A percentile compares a stretch with the other conserved stretches of the same genome.
These are phyloP conservation scores for Lentinula novae-zelandiae DNA, from an alignment of 1,284 basidiomycete genomes.

Conservation along the genomic window DNA sequence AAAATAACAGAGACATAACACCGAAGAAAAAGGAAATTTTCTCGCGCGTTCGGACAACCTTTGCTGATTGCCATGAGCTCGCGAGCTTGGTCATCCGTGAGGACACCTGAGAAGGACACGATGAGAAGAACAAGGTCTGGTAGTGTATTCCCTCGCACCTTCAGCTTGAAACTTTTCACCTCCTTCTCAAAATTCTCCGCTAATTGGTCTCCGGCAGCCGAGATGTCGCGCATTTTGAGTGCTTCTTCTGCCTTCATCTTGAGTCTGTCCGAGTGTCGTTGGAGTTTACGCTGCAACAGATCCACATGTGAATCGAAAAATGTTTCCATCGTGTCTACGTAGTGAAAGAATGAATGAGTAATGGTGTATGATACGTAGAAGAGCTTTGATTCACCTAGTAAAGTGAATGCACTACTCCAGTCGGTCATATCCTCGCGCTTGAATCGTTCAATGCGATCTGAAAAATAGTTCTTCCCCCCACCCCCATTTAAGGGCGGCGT, in stretches of 20 bases:
- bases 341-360: background rate
- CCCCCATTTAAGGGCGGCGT: conserved; percentile 8
- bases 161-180: conserved; percentile 72
- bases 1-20: conserved; percentile 83
- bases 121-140: background rate
- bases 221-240: conserved; percentile 64
- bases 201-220: conserved; percentile 50
- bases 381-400: conserved; percentile 7
- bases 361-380: background rate
- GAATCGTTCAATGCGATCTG: conserved; percentile 40
- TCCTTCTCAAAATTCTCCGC: conserved; percentile 82
- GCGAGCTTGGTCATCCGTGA: conserved; percentile 69
- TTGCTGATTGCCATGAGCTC: conserved; percentile 84
- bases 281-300: conserved; percentile 81
- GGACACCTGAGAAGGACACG: conserved; percentile 51
- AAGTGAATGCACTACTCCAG: conserved; percentile 19
- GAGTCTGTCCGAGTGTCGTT: conserved; percentile 81
- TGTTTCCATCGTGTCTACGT: conserved; percentile 76
- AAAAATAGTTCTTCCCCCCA: conserved; percentile 27
- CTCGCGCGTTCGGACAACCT: conserved; percentile 87
- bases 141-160: conserved; percentile 31
- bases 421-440: conserved; percentile 36
- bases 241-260: conserved; percentile 73
- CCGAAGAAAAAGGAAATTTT: conserved; percentile 91
- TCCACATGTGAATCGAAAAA: conserved; percentile 90